A percentile compares a stretch with the other conserved stretches of the same genome.
phyloP scores from a whole-genome alignment of 768 basidiomycete species.

The Crassisporium funariophilum region DNA sequence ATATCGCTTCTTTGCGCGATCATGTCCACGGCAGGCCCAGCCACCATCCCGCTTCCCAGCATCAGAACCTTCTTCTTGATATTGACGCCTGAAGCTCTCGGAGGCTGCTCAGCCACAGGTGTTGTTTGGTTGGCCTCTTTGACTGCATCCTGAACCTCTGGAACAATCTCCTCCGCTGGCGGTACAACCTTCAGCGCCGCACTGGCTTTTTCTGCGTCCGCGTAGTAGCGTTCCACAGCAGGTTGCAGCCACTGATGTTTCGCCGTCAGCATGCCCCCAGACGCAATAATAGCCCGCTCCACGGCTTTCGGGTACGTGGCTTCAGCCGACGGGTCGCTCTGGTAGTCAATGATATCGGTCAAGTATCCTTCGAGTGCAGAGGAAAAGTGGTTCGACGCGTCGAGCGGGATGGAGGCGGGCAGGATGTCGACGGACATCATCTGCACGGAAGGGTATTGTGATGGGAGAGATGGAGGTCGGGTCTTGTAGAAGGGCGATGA shows the following conservation, averaged over 20 bases:
- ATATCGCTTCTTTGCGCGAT: conserved; percentile 65
- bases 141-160: conserved; percentile 1
- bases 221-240: too few species aligned
- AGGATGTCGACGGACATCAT: conserved; percentile 93
- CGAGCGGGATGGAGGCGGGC: conserved; percentile 79
- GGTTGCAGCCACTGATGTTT: conserved; percentile 61
- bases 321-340: conserved; percentile 1
- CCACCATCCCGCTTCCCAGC: conserved; percentile 95
- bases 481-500: conserved; percentile 69
- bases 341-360: conserved; percentile 46
- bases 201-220: neutral
- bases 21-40: conserved; percentile 82
- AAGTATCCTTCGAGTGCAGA: conserved; percentile 68
- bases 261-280: conserved; percentile 52
- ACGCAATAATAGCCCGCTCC: conserved; percentile 71
- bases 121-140: conserved; percentile 13
- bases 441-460: conserved; percentile 54
- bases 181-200: neutral
- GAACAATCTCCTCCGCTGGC: neutral
- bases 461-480: conserved; percentile 41
- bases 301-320: conserved; percentile 44
- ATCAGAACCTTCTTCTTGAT: conserved; percentile 77
- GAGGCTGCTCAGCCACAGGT: too few species aligned
- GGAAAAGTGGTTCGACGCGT: conserved; percentile 81
- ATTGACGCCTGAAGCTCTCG: too few species aligned